A percentile compares a stretch with the other conserved stretches of the same genome.
phyloP scores from a whole-genome alignment of 768 basidiomycete genomes.

The Pleurotus tuber-regium region DNA sequence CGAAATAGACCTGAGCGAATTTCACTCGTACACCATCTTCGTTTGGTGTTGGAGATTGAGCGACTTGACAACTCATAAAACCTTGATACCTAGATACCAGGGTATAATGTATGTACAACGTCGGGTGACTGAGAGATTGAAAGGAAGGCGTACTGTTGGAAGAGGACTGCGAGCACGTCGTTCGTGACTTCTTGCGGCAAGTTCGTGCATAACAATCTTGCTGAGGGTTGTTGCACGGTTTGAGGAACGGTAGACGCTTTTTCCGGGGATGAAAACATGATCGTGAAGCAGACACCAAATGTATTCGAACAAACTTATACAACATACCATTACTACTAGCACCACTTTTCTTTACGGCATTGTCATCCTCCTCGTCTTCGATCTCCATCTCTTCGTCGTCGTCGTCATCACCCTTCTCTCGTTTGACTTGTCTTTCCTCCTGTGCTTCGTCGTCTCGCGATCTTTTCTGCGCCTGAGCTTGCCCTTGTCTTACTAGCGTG shows the following conservation, averaged over 20 bases:
- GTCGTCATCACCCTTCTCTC: constrained; percentile 64
- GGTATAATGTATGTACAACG: constrained; percentile 1
- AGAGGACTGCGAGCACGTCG: constrained; percentile 81
- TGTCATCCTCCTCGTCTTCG: constrained; percentile 78
- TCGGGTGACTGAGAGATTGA: constrained; percentile 2
- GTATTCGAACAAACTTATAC: constrained; percentile 21
- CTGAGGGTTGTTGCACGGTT: constrained; percentile 52
- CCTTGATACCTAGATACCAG: constrained; percentile 68
- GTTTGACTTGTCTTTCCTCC: constrained; percentile 60
- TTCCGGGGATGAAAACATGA: constrained; percentile 16
- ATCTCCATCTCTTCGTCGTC: constrained; percentile 95
- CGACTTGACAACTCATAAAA: constrained; percentile 69
- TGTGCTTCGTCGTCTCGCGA: constrained; percentile 62
- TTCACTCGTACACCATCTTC: constrained; percentile 67
- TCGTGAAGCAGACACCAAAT: constrained; percentile 28
- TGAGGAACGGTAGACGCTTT: constrained; percentile 44
- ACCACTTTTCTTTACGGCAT: constrained; percentile 27
- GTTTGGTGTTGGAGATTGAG: constrained; percentile 65
- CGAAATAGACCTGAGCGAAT: constrained; percentile 79
- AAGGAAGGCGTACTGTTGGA: constrained; percentile 73
- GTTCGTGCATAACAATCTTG: constrained; percentile 76
- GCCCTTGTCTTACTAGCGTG: constrained; percentile 33
- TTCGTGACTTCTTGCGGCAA: constrained; percentile 89
- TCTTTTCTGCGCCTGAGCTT: constrained; percentile 52
- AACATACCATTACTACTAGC: constrained; percentile 46